Base-by-base conservation (phyloP, 169 alveolate genomes). In the Cryptosporidium felis region DNA sequence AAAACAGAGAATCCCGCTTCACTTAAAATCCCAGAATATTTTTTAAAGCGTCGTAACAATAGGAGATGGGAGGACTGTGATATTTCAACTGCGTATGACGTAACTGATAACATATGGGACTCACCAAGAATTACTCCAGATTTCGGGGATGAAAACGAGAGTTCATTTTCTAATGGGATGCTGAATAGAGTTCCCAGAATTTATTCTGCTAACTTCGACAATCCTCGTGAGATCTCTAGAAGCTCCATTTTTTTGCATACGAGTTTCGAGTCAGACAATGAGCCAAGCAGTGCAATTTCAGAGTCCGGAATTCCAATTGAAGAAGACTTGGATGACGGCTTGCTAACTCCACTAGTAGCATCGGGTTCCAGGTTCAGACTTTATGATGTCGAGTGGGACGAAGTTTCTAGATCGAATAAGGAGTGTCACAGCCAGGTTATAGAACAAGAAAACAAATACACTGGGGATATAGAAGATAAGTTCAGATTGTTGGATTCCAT, bases 81-180 rank as follows among this genome's bases (percentile, higher is more conserved):
- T 5, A 38, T 9, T 18, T 38, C 49, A 14, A 9, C n/a, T n/a
- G 21, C 40, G 16, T 38, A 53, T 38, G 21, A n/a, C 32, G 18
- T 49, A 8, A 8, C 42, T 4, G 85, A 74, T 18, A 56, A 74
- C 32, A 16, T 21, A 23, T 74, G 85, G 85, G 85, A 74, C 36
- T 74, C 85, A 0, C 85, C 85, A 5, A 74, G 74, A 53, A 58
- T 74, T 14, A 74, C 85, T 18, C 85, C 85, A 49, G 41, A 74
- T n/a, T 74, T 74, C 56, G 85, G 85, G 9, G 66, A 36, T 74
- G 85, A 53, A 32, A 18, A 51, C 38, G 41, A 5, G 9, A 1
- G 16, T 32, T 2, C 18, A n/a, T 30, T 5, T 2, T 9, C 5
- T 1, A 53, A 40, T 49, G 21, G 21, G 12, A 1, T 56, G 14